phyloP scores from a whole-genome alignment of 1,284 basidiomycete genomes.

The Fomitopsis schrenkii region DNA sequence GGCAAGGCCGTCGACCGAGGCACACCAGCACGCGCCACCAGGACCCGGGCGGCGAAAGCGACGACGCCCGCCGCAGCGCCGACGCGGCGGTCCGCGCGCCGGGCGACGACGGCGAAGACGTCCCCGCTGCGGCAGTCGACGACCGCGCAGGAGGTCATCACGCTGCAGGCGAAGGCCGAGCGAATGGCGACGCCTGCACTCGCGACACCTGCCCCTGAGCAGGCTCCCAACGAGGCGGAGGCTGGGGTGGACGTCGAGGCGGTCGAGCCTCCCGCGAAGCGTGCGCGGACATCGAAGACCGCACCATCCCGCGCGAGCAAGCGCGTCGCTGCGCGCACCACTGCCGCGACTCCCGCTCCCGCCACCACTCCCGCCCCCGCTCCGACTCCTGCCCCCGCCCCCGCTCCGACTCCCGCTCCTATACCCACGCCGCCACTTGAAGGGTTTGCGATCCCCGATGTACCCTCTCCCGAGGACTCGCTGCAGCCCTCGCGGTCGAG shows the following conservation, averaged over 20 bases:
- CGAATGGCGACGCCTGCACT: background rate
- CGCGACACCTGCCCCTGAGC: background rate
- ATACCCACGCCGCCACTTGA: background rate
- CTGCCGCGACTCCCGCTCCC: background rate
- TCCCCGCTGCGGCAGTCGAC: background rate
- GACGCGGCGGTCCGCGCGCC: background rate
- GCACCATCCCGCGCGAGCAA: background rate
- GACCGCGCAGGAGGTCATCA: background rate
- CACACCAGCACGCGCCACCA: slow-evolving; percentile 12
- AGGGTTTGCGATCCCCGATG: background rate
- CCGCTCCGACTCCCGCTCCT: too few relatives aligned
- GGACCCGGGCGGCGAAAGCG: slow-evolving; percentile 14
- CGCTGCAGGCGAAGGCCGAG: background rate
- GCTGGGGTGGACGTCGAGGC: background rate
- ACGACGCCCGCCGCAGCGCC: slow-evolving; percentile 1
- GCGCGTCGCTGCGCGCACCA: background rate
- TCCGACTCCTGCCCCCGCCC: background rate
- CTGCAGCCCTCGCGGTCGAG: background rate
- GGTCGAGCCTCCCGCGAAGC: background rate
- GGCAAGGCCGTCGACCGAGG: slow-evolving; percentile 1
- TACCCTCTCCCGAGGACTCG: background rate
- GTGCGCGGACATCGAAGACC: background rate
- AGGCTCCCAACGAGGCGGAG: background rate
- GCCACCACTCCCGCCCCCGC: background rate
- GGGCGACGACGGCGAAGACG: background rate